Base-by-base conservation (phyloP, 2,329 filamentous ascomycete genomes). In the Aspergillus carbonarius region DNA sequence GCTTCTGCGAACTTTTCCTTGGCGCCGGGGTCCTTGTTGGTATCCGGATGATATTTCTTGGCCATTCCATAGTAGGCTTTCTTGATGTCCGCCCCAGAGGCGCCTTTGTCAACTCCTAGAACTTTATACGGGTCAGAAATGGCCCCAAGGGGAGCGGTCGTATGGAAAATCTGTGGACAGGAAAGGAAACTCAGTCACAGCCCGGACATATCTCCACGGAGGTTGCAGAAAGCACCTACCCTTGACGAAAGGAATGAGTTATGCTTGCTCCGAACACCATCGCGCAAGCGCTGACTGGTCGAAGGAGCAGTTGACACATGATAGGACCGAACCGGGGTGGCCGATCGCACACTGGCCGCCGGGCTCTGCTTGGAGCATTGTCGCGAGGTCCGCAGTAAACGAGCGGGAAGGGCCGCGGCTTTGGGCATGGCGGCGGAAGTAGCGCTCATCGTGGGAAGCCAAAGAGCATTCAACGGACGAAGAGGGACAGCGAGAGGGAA, bases 1-100 rank as follows among this genome's bases (percentile, higher is more conserved):
- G 96, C 91, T 67, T 97, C 93, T 63, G 88, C 85, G 70, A 99
- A 99, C 70, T 90, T 93, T 69, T 98, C 95, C 74, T 98, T 98
- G 35, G 95, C 93, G n/a, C 81, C 84, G 2, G 91, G 76, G 67
- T 98, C 95, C 76, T 98, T 98, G 82, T 98, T 99, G 35, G 95
- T 98, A 74, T 99, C 95, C 8, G 95, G 95, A 70, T 99, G 95
- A 74, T 87, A 99, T 72, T 98, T 99, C 78, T 99, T 99, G 18
- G 95, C 95, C 59, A 98, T 82, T 52, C 93, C 91, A 74, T 99
- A 99, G 81, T 99, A 99, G 3, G 95, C 93, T 76, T 97, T 98
- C 75, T 99, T 99, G 74, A 99, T 98, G 35, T 98, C 93, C 60
- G 86, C 81, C 3, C 92, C 80, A 1, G 91, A 88, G n/a, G 95